These are phyloP conservation scores for Pseudozyma hubeiensis DNA, from an alignment of 1,284 basidiomycete species.

Conservation along the genomic window DNA sequence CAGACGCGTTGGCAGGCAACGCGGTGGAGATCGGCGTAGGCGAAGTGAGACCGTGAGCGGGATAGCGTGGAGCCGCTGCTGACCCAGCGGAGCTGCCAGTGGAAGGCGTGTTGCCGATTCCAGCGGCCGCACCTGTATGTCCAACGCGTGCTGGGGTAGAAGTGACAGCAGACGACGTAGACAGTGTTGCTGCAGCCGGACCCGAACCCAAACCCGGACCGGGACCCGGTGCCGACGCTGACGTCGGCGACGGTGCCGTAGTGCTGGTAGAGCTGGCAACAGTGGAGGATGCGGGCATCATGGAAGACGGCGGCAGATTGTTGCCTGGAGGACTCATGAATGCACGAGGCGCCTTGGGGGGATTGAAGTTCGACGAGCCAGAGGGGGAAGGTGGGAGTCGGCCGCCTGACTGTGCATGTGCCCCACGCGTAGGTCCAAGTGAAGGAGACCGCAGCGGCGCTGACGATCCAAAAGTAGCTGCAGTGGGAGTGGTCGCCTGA, in stretches of 20 bases:
- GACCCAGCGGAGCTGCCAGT: constrained; percentile 25
- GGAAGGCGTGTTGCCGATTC: constrained; percentile 28
- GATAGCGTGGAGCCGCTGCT: constrained; percentile 14
- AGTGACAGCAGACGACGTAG: neutral
- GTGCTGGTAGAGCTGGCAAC: constrained; percentile 1
- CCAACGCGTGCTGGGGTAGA: constrained; percentile 30
- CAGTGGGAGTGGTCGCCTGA: constrained; percentile 4
- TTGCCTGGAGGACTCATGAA: constrained; percentile 35
- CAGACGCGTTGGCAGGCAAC: constrained; percentile 11
- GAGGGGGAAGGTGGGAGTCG: constrained; percentile 38
- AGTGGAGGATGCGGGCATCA: constrained; percentile 8
- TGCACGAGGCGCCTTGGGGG: constrained; percentile 42
- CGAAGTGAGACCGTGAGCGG: constrained; percentile 11
- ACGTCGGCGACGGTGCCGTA: neutral
- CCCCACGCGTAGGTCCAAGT: constrained; percentile 15
- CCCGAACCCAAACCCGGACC: no score
- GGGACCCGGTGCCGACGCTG: neutral
- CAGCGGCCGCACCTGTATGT: constrained; percentile 12
- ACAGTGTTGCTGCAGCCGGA: neutral
- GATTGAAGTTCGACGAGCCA: constrained; percentile 27
- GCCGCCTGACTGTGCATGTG: constrained; percentile 1
- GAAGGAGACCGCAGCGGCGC: constrained; percentile 30
- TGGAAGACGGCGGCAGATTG: constrained; percentile 9
- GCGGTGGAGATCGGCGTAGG: constrained; percentile 24
- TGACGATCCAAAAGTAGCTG: constrained; percentile 1